Evolutionary conservation across 768 basidiomycete species (phyloP).

Genomic region (Tephrocybe rancida): DNA sequence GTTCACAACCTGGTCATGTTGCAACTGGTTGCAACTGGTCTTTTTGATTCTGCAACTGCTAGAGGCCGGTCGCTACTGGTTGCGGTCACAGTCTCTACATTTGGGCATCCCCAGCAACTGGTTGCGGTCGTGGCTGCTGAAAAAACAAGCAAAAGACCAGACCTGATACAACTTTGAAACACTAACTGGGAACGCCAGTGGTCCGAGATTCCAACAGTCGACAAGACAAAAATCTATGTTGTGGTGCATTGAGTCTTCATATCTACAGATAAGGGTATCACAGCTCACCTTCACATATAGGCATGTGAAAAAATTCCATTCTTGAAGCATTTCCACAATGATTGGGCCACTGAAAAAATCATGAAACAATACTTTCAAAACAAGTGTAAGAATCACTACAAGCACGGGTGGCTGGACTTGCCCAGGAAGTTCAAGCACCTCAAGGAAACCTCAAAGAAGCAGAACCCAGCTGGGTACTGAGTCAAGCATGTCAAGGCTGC

Average conservation of each 20-base stretch:
- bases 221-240: constrained; percentile 16
- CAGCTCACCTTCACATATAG: constrained; percentile 3
- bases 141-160: no score
- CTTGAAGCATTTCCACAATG: constrained; percentile 16
- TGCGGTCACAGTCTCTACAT: no score
- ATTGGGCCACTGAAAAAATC: constrained; percentile 27
- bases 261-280: neutral
- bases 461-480: neutral
- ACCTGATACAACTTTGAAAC: no score
- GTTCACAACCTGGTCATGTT: no score
- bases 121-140: no score
- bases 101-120: no score
- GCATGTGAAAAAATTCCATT: constrained; percentile 9
- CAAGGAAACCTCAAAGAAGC: constrained; percentile 19
- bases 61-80: no score
- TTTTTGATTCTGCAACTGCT: no score
- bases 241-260: constrained; percentile 11
- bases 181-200: neutral
- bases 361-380: constrained; percentile 22
- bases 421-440: constrained; percentile 20
- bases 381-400: constrained; percentile 12
- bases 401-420: constrained; percentile 14
- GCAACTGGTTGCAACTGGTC: no score
- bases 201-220: constrained; percentile 11
- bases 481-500: neutral